Base-by-base conservation (phyloP, 2,329 filamentous ascomycete species). In the Cladosporium sphaerospermum region DNA sequence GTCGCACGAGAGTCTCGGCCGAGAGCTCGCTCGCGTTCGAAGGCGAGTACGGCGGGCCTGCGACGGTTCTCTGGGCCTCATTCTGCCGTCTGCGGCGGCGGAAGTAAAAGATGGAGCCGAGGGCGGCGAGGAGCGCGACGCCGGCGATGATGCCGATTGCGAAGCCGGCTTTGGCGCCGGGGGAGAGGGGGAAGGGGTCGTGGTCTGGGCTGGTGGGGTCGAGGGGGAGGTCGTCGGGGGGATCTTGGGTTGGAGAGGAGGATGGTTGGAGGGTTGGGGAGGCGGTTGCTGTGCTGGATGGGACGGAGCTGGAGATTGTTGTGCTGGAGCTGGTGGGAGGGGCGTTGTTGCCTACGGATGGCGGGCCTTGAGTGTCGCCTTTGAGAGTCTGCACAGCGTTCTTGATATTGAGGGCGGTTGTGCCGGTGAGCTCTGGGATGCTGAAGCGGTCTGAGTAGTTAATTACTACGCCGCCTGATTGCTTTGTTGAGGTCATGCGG, bases 361-460 rank as follows among this genome's bases (percentile, higher is more conserved):
- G 60, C 45, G 70, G 72, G 7, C 66, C 74, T 56, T 58, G 66
- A 42, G 65, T 75, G 51, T 62, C 72, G 7, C 69, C 69, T 4
- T 65, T 63, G 8, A 73, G 58, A 4, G 65, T 64, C 6, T 33
- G 13, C n/a, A 70, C 63, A 13, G 65, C 71, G 14, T 61, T 56
- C 28, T 62, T 60, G 42, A 79, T 67, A 28, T 62, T 64, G 2
- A 73, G 56, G 2, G 76, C 69, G 61, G 84, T 84, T 5, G 69
- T 70, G 33, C 83, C 83, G 2, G 77, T 83, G 83, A 87, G 86
- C 57, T 75, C 77, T 8, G 73, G 73, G 49, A 86, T 71, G n/a
- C 78, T 77, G 69, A 88, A 88, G 56, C 83, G 82, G 47, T 72
- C 61, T 10, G 83, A 85, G 64, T 77, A 86, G 61, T 79, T 82